Conservation (phyloP, 2,329 filamentous ascomycete species). For the Cladosporium colombiae region DNA sequence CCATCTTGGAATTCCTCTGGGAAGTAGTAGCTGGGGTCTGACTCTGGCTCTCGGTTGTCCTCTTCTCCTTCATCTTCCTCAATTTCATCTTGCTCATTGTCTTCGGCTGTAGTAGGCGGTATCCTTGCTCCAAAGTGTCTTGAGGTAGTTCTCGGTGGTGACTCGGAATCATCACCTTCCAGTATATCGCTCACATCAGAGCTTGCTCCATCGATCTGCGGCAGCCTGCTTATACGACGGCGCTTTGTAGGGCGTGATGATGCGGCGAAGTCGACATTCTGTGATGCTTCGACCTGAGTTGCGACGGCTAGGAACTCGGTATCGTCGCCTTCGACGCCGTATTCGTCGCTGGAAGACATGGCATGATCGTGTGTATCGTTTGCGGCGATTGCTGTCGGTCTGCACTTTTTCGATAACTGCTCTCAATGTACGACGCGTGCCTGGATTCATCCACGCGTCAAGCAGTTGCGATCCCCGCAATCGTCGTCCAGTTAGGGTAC, state of each 20-base stretch:
- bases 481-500: background rate
- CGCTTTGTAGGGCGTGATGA: conserved; percentile 38
- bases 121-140: conserved; percentile 12
- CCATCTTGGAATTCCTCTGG: conserved; percentile 28
- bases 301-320: conserved; percentile 35
- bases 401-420: background rate
- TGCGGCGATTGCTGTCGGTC: background rate
- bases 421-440: background rate
- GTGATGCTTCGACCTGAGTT: conserved; percentile 35
- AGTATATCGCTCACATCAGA: conserved; percentile 27
- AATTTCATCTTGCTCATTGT: conserved; percentile 16
- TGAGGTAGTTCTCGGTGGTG: conserved; percentile 20
- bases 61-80: conserved; percentile 17
- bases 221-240: conserved; percentile 27
- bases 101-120: conserved; percentile 10
- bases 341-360: conserved; percentile 38
- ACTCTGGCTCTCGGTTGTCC: conserved; percentile 21
- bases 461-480: background rate
- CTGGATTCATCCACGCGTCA: background rate
- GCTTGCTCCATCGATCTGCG: conserved; percentile 30
- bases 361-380: background rate
- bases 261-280: conserved; percentile 32
- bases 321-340: conserved; percentile 36
- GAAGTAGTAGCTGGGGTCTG: conserved; percentile 29
- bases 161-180: conserved; percentile 20